Base-by-base conservation (phyloP, 1,139 yeast genomes). In the Dujonia santamariae region DNA sequence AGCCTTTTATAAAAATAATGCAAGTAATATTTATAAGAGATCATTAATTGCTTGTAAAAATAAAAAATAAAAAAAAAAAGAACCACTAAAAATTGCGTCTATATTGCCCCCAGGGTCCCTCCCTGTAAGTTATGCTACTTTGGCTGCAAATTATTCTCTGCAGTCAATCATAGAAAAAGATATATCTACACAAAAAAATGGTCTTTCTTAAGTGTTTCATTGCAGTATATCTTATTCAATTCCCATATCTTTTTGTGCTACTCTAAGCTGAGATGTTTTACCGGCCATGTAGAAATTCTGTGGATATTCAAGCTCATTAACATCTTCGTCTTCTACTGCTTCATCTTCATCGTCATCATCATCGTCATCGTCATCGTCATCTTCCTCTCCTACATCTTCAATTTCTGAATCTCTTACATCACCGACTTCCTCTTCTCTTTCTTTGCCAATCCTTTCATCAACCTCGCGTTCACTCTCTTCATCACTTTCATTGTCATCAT, bases 401-500 rank as follows among this genome's bases (percentile, higher is more conserved):
- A n/a, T n/a, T n/a, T n/a, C n/a, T n/a, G n/a, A n/a, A n/a, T n/a
- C n/a, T n/a, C n/a, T n/a, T n/a, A n/a, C 26, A 5, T 25, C 37
- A n/a, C 20, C 36, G 14, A 28, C 39, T 2, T 6, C 17, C 18
- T 28, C 37, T 1, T 23, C 30, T 2, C 17, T 36, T 14, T 22
- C 34, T n/a, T 34, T 35, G 3, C 7, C 32, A 11, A 21, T 28
- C 12, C 16, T 16, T 4, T 28, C 36, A 14, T 29, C 25, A 19
- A 21, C 31, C 20, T 28, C 30, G 7, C 7, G 7, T 12, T 12
- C 11, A 13, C 16, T 21, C 16, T 12, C 18, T 8, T n/a, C 26
- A 14, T 16, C 31, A 19, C 17, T 28, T 13, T 29, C 37, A 18
- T 37, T 31, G 7, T 35, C 31, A n/a, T 32, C 32, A 16, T 12